These are phyloP conservation scores for Rhizopus stolonifer DNA, from an alignment of 371 early-diverging fungal genomes.

Conservation along the genomic window DNA sequence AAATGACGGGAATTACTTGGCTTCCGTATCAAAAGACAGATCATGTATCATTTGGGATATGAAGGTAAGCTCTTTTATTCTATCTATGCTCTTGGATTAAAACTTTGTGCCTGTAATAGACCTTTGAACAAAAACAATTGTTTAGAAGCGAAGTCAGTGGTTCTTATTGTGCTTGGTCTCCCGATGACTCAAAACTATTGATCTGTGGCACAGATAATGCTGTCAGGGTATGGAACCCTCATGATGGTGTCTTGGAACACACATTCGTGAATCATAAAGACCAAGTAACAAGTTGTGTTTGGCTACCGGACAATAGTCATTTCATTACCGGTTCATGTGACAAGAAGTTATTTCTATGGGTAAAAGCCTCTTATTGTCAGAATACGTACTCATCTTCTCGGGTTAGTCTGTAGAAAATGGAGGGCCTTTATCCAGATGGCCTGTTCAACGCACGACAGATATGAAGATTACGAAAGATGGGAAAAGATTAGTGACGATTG, in stretches of 20 bases:
- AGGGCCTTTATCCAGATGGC: conserved; percentile 65
- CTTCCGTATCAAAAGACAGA: conserved; percentile 88
- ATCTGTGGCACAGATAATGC: conserved; percentile 80
- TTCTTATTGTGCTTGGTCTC: conserved; percentile 89
- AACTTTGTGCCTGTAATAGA: conserved; percentile 17
- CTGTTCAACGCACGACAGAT: conserved; percentile 77
- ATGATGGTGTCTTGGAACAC: conserved; percentile 54
- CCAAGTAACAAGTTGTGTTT: conserved; percentile 78
- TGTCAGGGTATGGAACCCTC: conserved; percentile 81
- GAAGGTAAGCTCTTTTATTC: conserved; percentile 58
- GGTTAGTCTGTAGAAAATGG: conserved; percentile 55
- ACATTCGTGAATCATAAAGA: conserved; percentile 67
- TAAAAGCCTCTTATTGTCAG: too few species aligned
- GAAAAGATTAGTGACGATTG: conserved; percentile 68
- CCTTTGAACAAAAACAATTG: conserved; percentile 35
- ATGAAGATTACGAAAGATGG: conserved; percentile 78
- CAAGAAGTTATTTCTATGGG: conserved; percentile 77
- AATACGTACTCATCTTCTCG: not conserved
- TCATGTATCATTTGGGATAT: conserved; percentile 88
- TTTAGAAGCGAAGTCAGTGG: conserved; percentile 61
- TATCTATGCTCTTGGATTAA: not conserved
- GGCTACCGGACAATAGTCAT: conserved; percentile 73
- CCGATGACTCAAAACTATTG: conserved; percentile 73
- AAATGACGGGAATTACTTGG: conserved; percentile 79
- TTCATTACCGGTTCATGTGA: conserved; percentile 85